phyloP scores from a whole-genome alignment of 805 yeast species.

The Candida gorgasii region DNA sequence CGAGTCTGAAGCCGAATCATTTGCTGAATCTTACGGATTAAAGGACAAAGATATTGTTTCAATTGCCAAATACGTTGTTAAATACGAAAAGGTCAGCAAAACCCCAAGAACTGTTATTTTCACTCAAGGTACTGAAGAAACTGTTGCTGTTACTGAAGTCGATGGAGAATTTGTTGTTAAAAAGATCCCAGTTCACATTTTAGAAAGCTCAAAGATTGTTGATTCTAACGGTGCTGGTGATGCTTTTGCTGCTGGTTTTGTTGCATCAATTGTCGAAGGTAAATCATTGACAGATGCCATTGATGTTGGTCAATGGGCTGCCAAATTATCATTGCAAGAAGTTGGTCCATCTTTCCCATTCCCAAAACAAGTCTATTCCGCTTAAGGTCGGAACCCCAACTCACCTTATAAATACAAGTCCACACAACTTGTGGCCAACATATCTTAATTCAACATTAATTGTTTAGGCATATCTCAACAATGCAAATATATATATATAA shows the following conservation, averaged over 20 bases:
- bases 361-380: slow-evolving; percentile 57
- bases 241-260: slow-evolving; percentile 95
- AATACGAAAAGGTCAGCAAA: slow-evolving; percentile 70
- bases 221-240: slow-evolving; percentile 99
- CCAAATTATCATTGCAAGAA: slow-evolving; percentile 86
- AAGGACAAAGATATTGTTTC: slow-evolving; percentile 60
- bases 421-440: slow-evolving; percentile 26
- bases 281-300: slow-evolving; percentile 60
- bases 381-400: slow-evolving; percentile 59
- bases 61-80: slow-evolving; percentile 81
- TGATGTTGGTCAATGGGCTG: slow-evolving; percentile 96
- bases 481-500: slow-evolving; percentile 6
- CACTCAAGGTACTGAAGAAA: slow-evolving; percentile 95
- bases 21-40: slow-evolving; percentile 81
- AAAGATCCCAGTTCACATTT: slow-evolving; percentile 68
- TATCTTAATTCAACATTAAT: slow-evolving; percentile 6
- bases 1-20: slow-evolving; percentile 96
- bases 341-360: slow-evolving; percentile 93
- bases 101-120: slow-evolving; percentile 81
- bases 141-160: slow-evolving; percentile 66
- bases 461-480: slow-evolving; percentile 9
- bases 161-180: slow-evolving; percentile 48
- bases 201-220: slow-evolving; percentile 64
- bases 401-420: slow-evolving; percentile 73
- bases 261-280: slow-evolving; percentile 82